Evolutionary conservation across 1,284 basidiomycete species (phyloP).

Genomic region (Cutaneotrichosporon sp.): DNA sequence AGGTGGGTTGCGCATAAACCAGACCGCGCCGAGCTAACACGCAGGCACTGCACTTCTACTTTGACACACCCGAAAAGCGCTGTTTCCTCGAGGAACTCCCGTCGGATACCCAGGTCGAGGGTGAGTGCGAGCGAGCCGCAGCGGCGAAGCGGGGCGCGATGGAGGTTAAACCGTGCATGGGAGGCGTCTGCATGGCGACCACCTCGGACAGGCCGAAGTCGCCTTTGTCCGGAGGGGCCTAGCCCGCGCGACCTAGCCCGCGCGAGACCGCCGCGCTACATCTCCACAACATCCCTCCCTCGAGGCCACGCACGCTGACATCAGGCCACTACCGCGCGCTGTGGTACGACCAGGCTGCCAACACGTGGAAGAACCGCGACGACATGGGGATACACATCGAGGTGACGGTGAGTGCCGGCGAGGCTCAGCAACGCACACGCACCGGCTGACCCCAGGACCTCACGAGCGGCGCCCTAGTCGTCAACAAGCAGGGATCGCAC

Average conservation of each 20-base stretch:
- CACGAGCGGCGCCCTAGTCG: slow-evolving; percentile 52
- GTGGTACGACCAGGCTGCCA: slow-evolving; percentile 74
- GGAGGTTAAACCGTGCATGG: no score
- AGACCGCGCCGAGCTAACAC: neutral
- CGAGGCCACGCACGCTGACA: neutral
- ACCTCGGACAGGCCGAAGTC: no score
- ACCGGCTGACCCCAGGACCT: slow-evolving; percentile 29
- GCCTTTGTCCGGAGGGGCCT: no score
- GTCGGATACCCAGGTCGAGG: slow-evolving; percentile 94
- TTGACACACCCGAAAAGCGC: slow-evolving; percentile 82
- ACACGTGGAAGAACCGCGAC: slow-evolving; percentile 64
- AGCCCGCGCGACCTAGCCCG: no score
- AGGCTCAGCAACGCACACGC: slow-evolving; percentile 47
- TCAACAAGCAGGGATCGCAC: slow-evolving; percentile 78
- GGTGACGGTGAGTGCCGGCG: slow-evolving; percentile 83
- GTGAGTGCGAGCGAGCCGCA: slow-evolving; percentile 51
- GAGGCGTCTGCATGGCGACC: no score
- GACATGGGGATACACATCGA: slow-evolving; percentile 52
- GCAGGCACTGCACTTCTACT: slow-evolving; percentile 79
- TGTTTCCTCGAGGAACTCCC: slow-evolving; percentile 98
- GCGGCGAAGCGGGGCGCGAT: neutral
- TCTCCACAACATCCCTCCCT: no score
- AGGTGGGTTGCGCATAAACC: slow-evolving; percentile 16
- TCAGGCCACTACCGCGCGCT: slow-evolving; percentile 86
- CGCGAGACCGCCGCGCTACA: no score